Evolutionary conservation across 2,329 filamentous ascomycete species (phyloP), one percentile per base, ranked within the genome.

Genomic region (Rutstroemia sydowiana): DNA sequence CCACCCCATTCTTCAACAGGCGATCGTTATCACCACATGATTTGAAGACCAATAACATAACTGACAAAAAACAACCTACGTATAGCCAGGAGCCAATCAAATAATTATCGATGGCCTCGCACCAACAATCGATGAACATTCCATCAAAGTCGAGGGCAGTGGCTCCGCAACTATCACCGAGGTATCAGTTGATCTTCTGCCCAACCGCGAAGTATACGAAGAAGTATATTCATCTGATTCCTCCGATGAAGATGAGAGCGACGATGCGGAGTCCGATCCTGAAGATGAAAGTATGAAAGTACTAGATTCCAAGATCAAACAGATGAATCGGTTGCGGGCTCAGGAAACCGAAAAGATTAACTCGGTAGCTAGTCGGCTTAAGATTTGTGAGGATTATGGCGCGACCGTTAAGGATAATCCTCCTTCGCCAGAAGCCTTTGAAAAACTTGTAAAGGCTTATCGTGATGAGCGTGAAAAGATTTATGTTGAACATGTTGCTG

Each of bases 81-180:
- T 32, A 30, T 40, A 53, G 71, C 70, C 74, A n/a, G 79, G 79
- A 7, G 61, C 70, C 8, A 83, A 81, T 57, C 73, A 81, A 57
- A 74, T 84, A 51, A 74, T 72, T 13, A 73, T 83, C 45, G 65
- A 75, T 41, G 79, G 77, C 5, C 65, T 82, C 34, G 73, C 77
- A 8, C 74, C 76, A 2, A 74, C 71, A 1, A 70, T 75, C 8
- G 74, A 81, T 58, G 71, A 77, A 60, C 70, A 77, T 57, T 79
- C 76, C 9, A 76, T 84, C 66, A 79, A 79, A 58, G 73, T 84
- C 31, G 78, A 82, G 58, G 78, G 79, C 42, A 74, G 73, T 47
- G 77, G 78, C n/a, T 63, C 73, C 0, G 79, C 77, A 8, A 75
- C 75, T 46, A 79, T 84, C 59, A 78, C 75, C 10, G 81, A 87